A percentile compares a stretch with the other conserved stretches of the same genome.
These are phyloP conservation scores for Microsporum canis DNA, from an alignment of 2,329 filamentous ascomycete genomes.

Conservation along the genomic window DNA sequence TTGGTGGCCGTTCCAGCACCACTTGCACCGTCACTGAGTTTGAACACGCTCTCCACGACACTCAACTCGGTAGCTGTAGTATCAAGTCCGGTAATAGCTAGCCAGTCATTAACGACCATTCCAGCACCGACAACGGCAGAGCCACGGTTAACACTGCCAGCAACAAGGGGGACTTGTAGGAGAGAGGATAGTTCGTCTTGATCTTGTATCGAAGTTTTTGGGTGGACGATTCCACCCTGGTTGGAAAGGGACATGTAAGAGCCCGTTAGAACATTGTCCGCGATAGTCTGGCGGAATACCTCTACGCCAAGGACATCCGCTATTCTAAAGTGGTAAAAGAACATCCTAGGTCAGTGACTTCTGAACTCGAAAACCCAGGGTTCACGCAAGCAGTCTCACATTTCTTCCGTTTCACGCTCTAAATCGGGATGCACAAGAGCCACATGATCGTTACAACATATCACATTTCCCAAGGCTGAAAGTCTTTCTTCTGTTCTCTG, in stretches of 20 bases:
- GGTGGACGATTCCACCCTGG: slow-evolving; percentile 91
- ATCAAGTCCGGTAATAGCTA: slow-evolving; percentile 85
- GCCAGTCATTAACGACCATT: slow-evolving; percentile 96
- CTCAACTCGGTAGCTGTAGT: slow-evolving; percentile 96
- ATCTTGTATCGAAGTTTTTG: slow-evolving; percentile 92
- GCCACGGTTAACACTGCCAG: slow-evolving; percentile 85
- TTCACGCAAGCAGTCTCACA: slow-evolving; percentile 33
- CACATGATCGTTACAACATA: slow-evolving; percentile 92
- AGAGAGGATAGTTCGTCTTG: slow-evolving; percentile 92
- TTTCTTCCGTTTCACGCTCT: slow-evolving; percentile 96
- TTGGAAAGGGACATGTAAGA: slow-evolving; percentile 96
- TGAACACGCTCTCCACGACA: slow-evolving; percentile 92
- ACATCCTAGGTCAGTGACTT: background rate
- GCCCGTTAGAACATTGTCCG: slow-evolving; percentile 92
- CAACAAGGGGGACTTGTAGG: slow-evolving; percentile 90
- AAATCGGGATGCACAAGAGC: slow-evolving; percentile 92
- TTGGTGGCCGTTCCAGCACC: slow-evolving; percentile 61
- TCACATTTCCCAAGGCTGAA: slow-evolving; percentile 91
- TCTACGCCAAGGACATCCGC: slow-evolving; percentile 66
- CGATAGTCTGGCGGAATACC: slow-evolving; percentile 70
- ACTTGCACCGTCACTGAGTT: slow-evolving; percentile 77
- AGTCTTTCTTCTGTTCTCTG: slow-evolving; percentile 96
- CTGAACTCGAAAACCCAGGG: background rate
- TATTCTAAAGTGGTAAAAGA: slow-evolving; percentile 40
- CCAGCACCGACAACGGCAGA: slow-evolving; percentile 90